Evolutionary conservation across 805 yeast species (phyloP).

Genomic region (Candida maris): DNA sequence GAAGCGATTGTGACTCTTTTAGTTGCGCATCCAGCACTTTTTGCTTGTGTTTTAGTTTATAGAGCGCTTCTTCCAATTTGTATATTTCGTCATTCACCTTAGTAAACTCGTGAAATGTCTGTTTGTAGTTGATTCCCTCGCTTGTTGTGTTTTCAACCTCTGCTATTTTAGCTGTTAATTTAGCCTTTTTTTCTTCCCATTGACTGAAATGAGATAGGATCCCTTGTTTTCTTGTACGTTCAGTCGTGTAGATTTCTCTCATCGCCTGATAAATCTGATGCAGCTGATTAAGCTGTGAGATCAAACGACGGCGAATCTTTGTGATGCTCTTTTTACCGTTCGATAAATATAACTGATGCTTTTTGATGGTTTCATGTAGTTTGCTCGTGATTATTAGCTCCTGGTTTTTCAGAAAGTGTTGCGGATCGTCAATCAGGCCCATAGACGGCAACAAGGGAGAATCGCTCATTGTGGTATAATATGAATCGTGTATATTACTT

Average conservation of each 20-base stretch:
- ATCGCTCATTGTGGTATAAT: slow-evolving; percentile 5
- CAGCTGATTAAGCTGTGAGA: slow-evolving; percentile 32
- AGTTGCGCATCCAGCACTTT: slow-evolving; percentile 36
- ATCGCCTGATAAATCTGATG: slow-evolving; percentile 42
- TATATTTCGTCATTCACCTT: slow-evolving; percentile 37
- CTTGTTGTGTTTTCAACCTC: slow-evolving; percentile 37
- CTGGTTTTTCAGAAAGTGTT: slow-evolving; percentile 32
- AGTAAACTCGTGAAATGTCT: slow-evolving; percentile 32
- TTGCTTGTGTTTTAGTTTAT: slow-evolving; percentile 33
- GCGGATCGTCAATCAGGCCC: slow-evolving; percentile 27
- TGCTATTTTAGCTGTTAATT: slow-evolving; percentile 34
- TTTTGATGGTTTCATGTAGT: slow-evolving; percentile 21
- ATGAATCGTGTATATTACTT: background rate
- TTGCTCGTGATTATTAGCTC: slow-evolving; percentile 26
- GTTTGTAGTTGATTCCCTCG: slow-evolving; percentile 40
- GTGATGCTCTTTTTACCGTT: slow-evolving; percentile 35
- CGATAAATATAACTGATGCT: slow-evolving; percentile 29
- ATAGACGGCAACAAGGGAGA: slow-evolving; percentile 18
- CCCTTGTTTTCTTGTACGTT: slow-evolving; percentile 28
- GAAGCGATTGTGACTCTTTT: slow-evolving; percentile 43
- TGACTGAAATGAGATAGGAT: slow-evolving; percentile 31
- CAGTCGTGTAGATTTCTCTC: slow-evolving; percentile 43
- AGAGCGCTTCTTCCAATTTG: slow-evolving; percentile 35
- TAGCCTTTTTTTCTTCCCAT: slow-evolving; percentile 40
- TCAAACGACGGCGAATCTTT: slow-evolving; percentile 28